These are phyloP conservation scores for Aegle marmelos DNA, from an alignment of 345 rosid species.

Conservation along the genomic window DNA sequence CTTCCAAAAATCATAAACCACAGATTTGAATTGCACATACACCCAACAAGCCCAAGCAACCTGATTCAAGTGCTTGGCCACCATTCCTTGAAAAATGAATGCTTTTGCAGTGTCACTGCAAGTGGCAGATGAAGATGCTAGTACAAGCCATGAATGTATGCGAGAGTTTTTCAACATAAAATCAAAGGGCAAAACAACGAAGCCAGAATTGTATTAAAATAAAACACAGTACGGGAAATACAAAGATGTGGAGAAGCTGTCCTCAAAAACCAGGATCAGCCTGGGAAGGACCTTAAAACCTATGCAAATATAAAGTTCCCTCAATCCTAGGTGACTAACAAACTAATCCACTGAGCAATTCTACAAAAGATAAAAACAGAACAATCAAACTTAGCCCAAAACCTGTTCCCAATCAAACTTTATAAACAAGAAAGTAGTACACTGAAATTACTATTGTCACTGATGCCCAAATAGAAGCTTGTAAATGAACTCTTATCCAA, in stretches of 20 bases:
- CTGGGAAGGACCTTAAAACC: neutral
- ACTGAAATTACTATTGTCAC: too few species aligned
- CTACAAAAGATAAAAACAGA: neutral
- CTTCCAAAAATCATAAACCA: neutral
- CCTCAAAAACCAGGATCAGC: neutral
- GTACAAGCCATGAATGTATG: neutral
- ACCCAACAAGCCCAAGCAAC: neutral
- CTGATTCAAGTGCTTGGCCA: neutral
- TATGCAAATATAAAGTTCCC: too few species aligned
- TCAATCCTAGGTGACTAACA: neutral
- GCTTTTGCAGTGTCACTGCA: neutral
- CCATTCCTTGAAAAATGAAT: neutral
- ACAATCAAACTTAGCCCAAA: too few species aligned
- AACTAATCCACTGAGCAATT: neutral
- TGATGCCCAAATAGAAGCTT: too few species aligned
- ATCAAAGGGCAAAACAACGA: neutral
- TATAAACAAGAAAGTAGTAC: too few species aligned
- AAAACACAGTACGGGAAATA: too few species aligned
- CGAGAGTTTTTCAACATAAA: neutral
- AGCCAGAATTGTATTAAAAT: neutral
- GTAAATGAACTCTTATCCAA: too few species aligned
- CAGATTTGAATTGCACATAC: neutral
- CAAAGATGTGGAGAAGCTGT: neutral
- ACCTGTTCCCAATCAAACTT: too few species aligned
- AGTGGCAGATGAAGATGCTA: neutral